Evolutionary conservation across 2,329 filamentous ascomycete genomes (phyloP).

Genomic region (Penicillium sp.): DNA sequence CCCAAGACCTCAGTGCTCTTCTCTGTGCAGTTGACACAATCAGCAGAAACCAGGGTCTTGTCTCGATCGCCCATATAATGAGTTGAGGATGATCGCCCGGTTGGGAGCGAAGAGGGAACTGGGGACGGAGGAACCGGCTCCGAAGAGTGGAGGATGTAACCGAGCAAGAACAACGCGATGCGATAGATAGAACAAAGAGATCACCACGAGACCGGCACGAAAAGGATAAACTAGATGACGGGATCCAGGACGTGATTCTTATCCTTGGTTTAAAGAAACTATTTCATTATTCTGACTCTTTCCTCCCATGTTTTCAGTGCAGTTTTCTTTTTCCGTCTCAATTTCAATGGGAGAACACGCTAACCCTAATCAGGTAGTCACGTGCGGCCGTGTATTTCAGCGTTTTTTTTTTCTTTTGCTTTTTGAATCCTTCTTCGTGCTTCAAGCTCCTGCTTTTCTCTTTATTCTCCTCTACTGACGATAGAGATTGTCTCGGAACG

Average conservation of each 20-base stretch:
- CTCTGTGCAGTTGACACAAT: conserved; percentile 4
- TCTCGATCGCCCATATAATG: conserved; percentile 23
- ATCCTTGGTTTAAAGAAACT: not conserved
- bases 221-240: not conserved
- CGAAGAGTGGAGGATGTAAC: conserved; percentile 25
- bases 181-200: conserved; percentile 1
- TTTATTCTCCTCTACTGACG: conserved; percentile 13
- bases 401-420: conserved; percentile 19
- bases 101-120: conserved; percentile 26
- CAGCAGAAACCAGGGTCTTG: conserved; percentile 4
- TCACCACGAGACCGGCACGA: not conserved
- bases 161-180: conserved; percentile 14
- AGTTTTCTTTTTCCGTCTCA: not conserved
- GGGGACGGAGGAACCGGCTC: conserved; percentile 29
- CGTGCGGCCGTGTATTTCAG: conserved; percentile 18
- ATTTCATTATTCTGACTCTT: not conserved
- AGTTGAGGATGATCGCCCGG: conserved; percentile 22
- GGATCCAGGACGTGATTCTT: not conserved
- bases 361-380: conserved; percentile 17
- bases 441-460: conserved; percentile 4
- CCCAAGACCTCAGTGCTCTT: conserved; percentile 6
- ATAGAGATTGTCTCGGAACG: not conserved
- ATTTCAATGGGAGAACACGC: conserved; percentile 4
- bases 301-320: not conserved
- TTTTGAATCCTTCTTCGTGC: conserved; percentile 6